These are phyloP conservation scores for Eruca vesicaria DNA, from an alignment of 441 rosid genomes.

Conservation along the genomic window DNA sequence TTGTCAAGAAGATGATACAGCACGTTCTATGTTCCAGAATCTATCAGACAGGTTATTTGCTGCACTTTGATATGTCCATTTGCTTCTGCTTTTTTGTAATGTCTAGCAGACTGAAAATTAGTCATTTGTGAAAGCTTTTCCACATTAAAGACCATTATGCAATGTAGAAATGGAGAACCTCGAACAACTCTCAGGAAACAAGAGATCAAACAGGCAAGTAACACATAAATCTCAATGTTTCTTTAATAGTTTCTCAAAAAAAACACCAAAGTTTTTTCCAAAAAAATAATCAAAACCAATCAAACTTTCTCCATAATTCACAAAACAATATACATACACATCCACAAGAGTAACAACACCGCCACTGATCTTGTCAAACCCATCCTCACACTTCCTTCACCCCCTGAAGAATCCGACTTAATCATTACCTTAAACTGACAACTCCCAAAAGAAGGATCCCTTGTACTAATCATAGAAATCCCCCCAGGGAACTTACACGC, in stretches of 20 bases:
- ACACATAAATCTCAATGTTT: conserved; percentile 15
- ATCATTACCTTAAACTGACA: conserved; percentile 62
- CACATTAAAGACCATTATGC: too few species aligned
- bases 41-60: too few species aligned
- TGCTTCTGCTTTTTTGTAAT: too few species aligned
- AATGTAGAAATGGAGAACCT: too few species aligned
- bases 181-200: not conserved
- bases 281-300: not conserved
- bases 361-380: conserved; percentile 8
- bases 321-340: conserved; percentile 27
- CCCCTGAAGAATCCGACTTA: conserved; percentile 25
- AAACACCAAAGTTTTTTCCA: not conserved
- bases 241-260: not conserved
- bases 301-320: conserved; percentile 24
- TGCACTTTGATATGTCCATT: too few species aligned
- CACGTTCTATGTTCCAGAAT: too few species aligned
- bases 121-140: too few species aligned
- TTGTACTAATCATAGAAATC: conserved; percentile 37
- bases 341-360: conserved; percentile 12
- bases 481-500: conserved; percentile 57
- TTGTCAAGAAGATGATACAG: too few species aligned
- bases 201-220: conserved; percentile 16
- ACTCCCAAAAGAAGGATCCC: conserved; percentile 50
- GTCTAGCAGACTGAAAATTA: too few species aligned
- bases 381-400: conserved; percentile 14